Conservation (phyloP, 768 basidiomycete genomes). For the Lactifluus echinatus region DNA sequence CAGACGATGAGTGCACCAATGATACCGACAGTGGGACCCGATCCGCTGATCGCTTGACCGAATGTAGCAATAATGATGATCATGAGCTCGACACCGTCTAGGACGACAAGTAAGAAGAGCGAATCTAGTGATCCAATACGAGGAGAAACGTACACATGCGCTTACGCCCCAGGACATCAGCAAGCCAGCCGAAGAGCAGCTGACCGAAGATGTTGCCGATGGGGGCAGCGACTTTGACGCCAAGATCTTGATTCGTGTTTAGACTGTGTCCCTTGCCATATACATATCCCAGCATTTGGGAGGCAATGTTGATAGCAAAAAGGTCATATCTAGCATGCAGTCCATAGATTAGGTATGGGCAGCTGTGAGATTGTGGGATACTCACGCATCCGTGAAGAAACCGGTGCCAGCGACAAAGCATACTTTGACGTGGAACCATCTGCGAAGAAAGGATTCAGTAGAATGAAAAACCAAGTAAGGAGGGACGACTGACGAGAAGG, state of each 20-base stretch:
- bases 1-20: conserved; percentile 74
- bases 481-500: conserved; percentile 54
- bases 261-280: conserved; percentile 41
- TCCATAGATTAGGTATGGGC: conserved; percentile 28
- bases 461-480: not conserved
- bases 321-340: conserved; percentile 54
- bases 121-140: not conserved
- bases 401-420: conserved; percentile 58
- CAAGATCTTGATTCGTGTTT: conserved; percentile 39
- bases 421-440: conserved; percentile 45
- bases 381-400: conserved; percentile 89
- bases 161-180: conserved; percentile 36
- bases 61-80: conserved; percentile 78
- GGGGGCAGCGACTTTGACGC: conserved; percentile 36
- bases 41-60: conserved; percentile 67
- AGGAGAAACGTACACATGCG: conserved; percentile 50
- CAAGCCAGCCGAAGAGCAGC: conserved; percentile 39
- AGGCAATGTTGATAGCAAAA: conserved; percentile 84
- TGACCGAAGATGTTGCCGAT: conserved; percentile 35
- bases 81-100: conserved; percentile 67
- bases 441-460: conserved; percentile 10
- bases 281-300: conserved; percentile 76
- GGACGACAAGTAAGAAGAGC: not conserved
- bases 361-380: too few relatives aligned
- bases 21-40: conserved; percentile 56